Base-by-base conservation (phyloP, 345 rosid species). In the Adansonia digitata region DNA sequence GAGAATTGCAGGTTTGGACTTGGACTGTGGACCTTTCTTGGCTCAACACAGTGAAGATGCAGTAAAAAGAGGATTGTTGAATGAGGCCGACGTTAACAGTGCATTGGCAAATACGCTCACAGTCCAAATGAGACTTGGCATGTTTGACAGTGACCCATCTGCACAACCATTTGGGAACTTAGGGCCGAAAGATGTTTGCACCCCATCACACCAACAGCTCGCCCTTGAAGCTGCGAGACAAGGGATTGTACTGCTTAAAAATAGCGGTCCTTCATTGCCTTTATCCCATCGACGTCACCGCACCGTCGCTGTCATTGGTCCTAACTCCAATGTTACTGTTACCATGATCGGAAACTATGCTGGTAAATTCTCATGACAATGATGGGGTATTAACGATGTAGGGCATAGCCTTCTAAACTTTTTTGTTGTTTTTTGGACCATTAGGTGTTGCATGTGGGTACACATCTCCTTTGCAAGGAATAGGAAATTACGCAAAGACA, bases 301-400 rank as follows among this genome's bases (percentile, higher is more conserved):
- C 13, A 81, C 90, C 0, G 57, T 94, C 5, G 98, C 97, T 8
- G 93, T 94, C 14, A 82, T 92, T 14, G 98, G 98, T 18, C 98
- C 94, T 1, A 91, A 91, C 45, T 83, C 97, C 2, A 83, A 94
- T 60, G 97, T 77, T 35, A 90, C 97, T 0, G 81, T 75, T 18
- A 88, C 97, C 35, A 92, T 92, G 98, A 86, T 94, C 10, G 97
- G 98, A 34, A 94, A 94, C 18, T 94, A 94, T 40, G 98, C 98
- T 0, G 98, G 98, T 65, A 78, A 43, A 10, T 63, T 63, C 57
- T 26, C 26, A 52, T 55, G n/a, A 34, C 2, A 22, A 11, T 56
- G 1, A 5, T 27, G n/a, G n/a, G n/a, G n/a, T n/a, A n/a, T n/a
- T n/a, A 15, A 70, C 1, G 14, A 34, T 14, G n/a, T n/a, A 43